A percentile compares a stretch with the other conserved stretches of the same genome.
phyloP scores from a whole-genome alignment of 2,329 filamentous ascomycete species.

The Dothidotthia symphoricarpi region DNA sequence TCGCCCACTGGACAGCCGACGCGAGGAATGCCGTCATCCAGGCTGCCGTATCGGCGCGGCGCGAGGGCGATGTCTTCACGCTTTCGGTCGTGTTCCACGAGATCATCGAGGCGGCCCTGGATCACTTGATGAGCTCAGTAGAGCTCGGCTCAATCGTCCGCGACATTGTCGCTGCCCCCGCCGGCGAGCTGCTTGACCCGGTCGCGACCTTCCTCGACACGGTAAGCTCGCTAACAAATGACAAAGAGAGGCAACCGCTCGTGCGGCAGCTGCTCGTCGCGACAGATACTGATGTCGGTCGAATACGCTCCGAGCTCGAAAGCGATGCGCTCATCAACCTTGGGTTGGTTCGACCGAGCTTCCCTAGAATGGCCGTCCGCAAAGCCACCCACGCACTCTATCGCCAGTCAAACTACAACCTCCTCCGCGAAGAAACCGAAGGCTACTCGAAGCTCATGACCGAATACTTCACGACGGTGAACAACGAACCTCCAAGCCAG shows the following conservation, averaged over 20 bases:
- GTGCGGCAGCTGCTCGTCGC: conserved; percentile 69
- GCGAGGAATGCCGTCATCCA: conserved; percentile 68
- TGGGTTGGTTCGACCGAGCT: conserved; percentile 80
- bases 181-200: conserved; percentile 46
- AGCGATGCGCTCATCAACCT: conserved; percentile 70
- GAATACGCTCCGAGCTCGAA: conserved; percentile 83
- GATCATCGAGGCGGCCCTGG: conserved; percentile 71
- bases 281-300: conserved; percentile 66
- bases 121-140: conserved; percentile 62
- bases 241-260: conserved; percentile 58
- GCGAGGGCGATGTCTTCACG: conserved; percentile 65
- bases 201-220: conserved; percentile 75
- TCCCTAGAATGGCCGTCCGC: conserved; percentile 77
- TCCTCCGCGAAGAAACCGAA: conserved; percentile 91
- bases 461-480: conserved; percentile 88
- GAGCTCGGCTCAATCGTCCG: conserved; percentile 73
- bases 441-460: conserved; percentile 96
- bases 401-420: conserved; percentile 93
- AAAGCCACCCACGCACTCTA: conserved; percentile 93
- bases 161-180: conserved; percentile 63
- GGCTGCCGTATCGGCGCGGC: conserved; percentile 62
- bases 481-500: conserved; percentile 67
- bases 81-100: conserved; percentile 80
- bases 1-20: conserved; percentile 65
- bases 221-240: conserved; percentile 74